Conservation (phyloP, 2,329 filamentous ascomycete genomes). For the Cladosporium sp. region DNA sequence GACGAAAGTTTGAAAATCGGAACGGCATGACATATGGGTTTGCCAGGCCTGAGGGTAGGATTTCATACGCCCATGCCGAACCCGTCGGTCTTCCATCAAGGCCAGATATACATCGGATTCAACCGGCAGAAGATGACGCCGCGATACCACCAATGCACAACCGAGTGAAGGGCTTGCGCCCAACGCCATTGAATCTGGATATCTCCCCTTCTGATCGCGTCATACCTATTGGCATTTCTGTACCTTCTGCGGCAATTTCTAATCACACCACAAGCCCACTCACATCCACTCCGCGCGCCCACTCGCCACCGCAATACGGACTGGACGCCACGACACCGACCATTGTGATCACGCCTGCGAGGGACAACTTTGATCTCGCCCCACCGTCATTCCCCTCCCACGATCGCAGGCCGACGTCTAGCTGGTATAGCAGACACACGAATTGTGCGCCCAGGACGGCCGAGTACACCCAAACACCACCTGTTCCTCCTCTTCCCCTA, state of each 20-base stretch:
- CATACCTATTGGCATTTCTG: constrained; percentile 66
- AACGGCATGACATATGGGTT: not conserved
- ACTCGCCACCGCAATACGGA: constrained; percentile 3
- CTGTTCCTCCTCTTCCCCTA: constrained; percentile 55
- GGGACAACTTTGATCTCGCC: constrained; percentile 53
- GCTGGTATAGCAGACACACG: constrained; percentile 57
- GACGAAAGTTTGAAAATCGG: constrained; percentile 25
- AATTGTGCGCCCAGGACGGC: constrained; percentile 23
- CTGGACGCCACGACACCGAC: constrained; percentile 38
- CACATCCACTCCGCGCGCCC: constrained; percentile 14
- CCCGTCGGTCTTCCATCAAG: constrained; percentile 4
- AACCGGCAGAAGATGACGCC: constrained; percentile 20
- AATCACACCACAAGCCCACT: constrained; percentile 35
- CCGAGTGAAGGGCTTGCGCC: constrained; percentile 23
- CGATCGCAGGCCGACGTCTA: constrained; percentile 45
- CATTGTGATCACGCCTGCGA: constrained; percentile 51
- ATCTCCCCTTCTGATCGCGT: constrained; percentile 65
- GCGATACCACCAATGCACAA: constrained; percentile 18
- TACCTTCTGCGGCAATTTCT: constrained; percentile 53
- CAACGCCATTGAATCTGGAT: constrained; percentile 36
- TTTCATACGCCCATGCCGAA: not conserved
- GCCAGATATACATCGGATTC: constrained; percentile 2
- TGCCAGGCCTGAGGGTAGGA: not conserved
- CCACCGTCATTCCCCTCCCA: constrained; percentile 44
- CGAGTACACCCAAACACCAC: constrained; percentile 44